Percentiles rank a stretch among this genome's conserved stretches.
These are phyloP conservation scores for Exophiala xenobiotica DNA, from an alignment of 2,329 filamentous ascomycete species.

Conservation along the genomic window DNA sequence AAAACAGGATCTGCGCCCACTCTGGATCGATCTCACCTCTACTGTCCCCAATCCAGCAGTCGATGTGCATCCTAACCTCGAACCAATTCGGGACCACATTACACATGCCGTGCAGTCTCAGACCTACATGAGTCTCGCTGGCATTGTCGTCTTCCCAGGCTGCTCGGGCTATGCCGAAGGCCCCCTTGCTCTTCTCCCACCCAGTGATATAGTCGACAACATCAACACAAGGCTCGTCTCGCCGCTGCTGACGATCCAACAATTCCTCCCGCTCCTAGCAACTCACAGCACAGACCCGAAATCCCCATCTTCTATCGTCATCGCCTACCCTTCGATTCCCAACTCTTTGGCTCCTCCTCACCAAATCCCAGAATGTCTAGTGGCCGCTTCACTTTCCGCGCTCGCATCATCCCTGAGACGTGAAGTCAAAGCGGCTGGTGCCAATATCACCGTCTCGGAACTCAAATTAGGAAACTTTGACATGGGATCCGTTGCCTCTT, in stretches of 20 bases:
- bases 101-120: not conserved
- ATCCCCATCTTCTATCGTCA: constrained; percentile 39
- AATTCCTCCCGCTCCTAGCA: constrained; percentile 77
- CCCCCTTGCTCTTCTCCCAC: constrained; percentile 79
- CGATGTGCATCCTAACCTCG: constrained; percentile 31
- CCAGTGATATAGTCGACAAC: constrained; percentile 81
- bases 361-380: constrained; percentile 74
- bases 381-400: constrained; percentile 81
- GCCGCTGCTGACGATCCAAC: constrained; percentile 83
- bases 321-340: constrained; percentile 47
- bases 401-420: constrained; percentile 78
- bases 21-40: constrained; percentile 80
- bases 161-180: constrained; percentile 75
- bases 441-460: constrained; percentile 72
- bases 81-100: constrained; percentile 30
- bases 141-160: constrained; percentile 79
- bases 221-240: constrained; percentile 90
- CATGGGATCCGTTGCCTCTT: constrained; percentile 62
- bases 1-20: constrained; percentile 76
- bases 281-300: constrained; percentile 55
- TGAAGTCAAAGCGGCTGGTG: constrained; percentile 71
- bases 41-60: constrained; percentile 25
- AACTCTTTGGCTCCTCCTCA: constrained; percentile 44
- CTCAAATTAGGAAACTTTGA: constrained; percentile 92
- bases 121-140: constrained; percentile 60